phyloP scores from a whole-genome alignment of 495 filamentous ascomycete species.

The Darksidea phi region DNA sequence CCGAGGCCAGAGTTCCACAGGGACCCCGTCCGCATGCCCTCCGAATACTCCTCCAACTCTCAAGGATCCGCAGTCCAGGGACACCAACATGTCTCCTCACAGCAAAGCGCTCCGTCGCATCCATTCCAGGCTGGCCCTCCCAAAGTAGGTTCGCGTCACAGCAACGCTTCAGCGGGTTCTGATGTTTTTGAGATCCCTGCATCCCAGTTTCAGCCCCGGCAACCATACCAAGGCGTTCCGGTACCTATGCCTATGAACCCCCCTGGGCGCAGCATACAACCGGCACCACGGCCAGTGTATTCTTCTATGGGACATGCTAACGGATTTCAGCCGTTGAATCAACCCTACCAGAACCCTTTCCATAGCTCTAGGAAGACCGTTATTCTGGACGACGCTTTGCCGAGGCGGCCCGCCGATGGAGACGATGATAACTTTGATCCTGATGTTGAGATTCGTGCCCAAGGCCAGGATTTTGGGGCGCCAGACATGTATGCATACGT shows the following conservation, averaged over 20 bases:
- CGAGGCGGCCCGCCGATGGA: constrained; percentile 1
- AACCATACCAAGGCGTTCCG: constrained; percentile 37
- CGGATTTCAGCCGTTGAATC: constrained; percentile 37
- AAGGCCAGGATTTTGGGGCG: constrained; percentile 41
- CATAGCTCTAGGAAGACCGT: constrained; percentile 22
- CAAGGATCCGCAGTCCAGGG: not conserved
- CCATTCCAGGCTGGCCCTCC: constrained; percentile 9
- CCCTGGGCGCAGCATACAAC: constrained; percentile 22
- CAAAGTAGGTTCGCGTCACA: constrained; percentile 13
- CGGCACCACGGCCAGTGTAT: constrained; percentile 37
- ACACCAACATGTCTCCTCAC: not conserved
- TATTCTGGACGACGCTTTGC: constrained; percentile 6
- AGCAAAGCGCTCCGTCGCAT: not conserved
- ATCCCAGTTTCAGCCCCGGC: constrained; percentile 35
- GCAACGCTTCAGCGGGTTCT: constrained; percentile 23
- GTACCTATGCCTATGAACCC: constrained; percentile 37
- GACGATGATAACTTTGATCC: constrained; percentile 45
- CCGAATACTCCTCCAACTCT: not conserved
- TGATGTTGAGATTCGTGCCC: constrained; percentile 39
- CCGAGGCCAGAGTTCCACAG: constrained; percentile 33
- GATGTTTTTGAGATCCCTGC: constrained; percentile 34
- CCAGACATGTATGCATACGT: constrained; percentile 67
- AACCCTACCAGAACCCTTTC: constrained; percentile 18
- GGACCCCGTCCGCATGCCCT: constrained; percentile 1
- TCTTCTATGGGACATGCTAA: constrained; percentile 36